Base-by-base conservation (phyloP, 371 early-diverging fungal genomes). In the Zopfochytrium polystomum region DNA sequence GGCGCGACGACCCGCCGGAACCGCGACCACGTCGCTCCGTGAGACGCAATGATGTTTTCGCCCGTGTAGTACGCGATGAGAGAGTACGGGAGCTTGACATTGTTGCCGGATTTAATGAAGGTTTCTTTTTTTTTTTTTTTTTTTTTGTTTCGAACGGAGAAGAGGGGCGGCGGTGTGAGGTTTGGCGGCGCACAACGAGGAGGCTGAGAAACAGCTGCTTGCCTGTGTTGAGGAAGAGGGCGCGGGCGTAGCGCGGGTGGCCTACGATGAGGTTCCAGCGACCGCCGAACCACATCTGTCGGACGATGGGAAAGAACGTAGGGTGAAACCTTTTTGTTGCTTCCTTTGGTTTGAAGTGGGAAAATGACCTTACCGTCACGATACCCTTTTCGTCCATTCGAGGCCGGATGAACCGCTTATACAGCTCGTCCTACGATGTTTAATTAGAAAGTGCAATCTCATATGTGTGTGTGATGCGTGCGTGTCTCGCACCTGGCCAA, bases 51-150 rank as follows among this genome's bases (percentile, higher is more conserved):
- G 18, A 52, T 30, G 34, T 52, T 52, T 25, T 52, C 52, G 18
- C 52, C 52, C 29, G 25, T 9, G 52, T 31, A 52, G 34, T 52
- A 52, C 13, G 52, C 52, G 27, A 52, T 27, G 52, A 52, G 27
- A 5, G 27, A 26, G 22, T 31, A 22, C 18, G 52, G 52, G 11
- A 52, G 11, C 22, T 52, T 52, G 27, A 26, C 52, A 22, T 52
- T 52, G 22, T 52, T 52, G 13, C 52, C 52, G 27, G 52, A 52
- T 22, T 52, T 52, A 6, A 13, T 18, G 52, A 52, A 38, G 7
- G 11, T 38, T 38, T 38, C 38, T 38, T n/a, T n/a, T n/a, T n/a
- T n/a, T n/a, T n/a, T n/a, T n/a, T n/a, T n/a, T n/a, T n/a, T n/a
- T n/a, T n/a, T n/a, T n/a, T n/a, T n/a, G n/a, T n/a, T n/a, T n/a